These are phyloP conservation scores for Claviceps fusiformis DNA, from an alignment of 2,329 filamentous ascomycete genomes.

Conservation along the genomic window DNA sequence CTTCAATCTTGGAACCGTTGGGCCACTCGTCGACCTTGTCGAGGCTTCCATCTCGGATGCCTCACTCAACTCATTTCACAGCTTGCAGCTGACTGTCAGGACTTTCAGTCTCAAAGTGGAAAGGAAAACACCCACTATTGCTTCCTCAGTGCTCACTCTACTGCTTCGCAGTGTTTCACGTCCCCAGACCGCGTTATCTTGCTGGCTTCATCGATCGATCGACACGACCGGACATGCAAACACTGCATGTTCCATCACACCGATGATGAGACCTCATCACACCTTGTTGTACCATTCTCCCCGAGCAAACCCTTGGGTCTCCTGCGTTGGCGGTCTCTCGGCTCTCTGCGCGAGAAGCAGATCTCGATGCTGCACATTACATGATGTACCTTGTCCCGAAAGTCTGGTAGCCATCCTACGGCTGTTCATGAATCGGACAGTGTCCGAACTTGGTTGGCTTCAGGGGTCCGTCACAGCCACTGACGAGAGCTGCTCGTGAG, in stretches of 20 bases:
- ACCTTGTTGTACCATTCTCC: neutral
- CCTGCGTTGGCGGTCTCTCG: too few relatives aligned
- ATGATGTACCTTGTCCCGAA: neutral
- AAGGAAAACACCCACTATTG: neutral
- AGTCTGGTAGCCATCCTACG: neutral
- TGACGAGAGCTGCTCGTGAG: neutral
- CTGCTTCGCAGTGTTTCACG: neutral
- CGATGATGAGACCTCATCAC: neutral
- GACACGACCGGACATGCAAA: neutral
- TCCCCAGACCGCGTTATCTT: neutral
- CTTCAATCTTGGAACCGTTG: too few relatives aligned
- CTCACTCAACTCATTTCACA: neutral
- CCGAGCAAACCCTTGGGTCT: too few relatives aligned
- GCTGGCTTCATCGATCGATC: neutral
- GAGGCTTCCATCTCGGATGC: neutral
- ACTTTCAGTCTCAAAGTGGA: too few relatives aligned
- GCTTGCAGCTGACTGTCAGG: neutral
- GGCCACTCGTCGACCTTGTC: too few relatives aligned
- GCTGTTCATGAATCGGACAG: neutral
- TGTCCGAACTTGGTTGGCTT: neutral
- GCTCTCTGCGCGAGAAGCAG: neutral
- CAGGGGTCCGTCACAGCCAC: neutral
- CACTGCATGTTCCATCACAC: neutral
- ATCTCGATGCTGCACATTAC: neutral
- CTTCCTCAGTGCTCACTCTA: too few relatives aligned